Conservation (phyloP, 108 stramenopile species). For the Craspedostauros australis region DNA sequence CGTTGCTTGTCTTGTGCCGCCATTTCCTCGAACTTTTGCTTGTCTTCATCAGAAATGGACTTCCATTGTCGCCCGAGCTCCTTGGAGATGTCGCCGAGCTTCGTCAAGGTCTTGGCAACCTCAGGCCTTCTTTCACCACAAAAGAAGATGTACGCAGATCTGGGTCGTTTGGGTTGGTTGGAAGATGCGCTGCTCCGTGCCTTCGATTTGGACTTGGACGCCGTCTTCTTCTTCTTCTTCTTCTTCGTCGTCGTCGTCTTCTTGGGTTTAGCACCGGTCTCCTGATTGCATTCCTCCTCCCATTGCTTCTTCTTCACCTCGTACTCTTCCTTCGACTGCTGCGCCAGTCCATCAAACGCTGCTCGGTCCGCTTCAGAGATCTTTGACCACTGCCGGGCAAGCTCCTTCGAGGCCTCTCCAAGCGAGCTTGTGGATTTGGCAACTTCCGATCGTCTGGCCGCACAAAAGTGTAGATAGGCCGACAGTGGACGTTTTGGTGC, state of each 20-base stretch:
- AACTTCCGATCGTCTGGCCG: constrained; percentile 29
- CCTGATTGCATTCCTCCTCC: constrained; percentile 14
- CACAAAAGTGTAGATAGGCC: constrained; percentile 40
- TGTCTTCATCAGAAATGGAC: constrained; percentile 9
- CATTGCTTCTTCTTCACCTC: constrained; percentile 5
- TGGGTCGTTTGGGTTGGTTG: constrained; percentile 18
- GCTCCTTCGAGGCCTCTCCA: constrained; percentile 25
- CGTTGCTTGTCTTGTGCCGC: constrained; percentile 27
- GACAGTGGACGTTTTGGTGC: constrained; percentile 27
- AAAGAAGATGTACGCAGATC: constrained; percentile 42
- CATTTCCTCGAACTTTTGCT: constrained; percentile 17
- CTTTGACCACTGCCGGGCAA: constrained; percentile 22
- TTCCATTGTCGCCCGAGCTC: constrained; percentile 49
- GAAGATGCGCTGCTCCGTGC: constrained; percentile 3
- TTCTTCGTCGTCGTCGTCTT: constrained; percentile 6
- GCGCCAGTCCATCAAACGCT: constrained; percentile 15
- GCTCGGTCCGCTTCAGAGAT: constrained; percentile 8
- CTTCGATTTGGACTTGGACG: constrained; percentile 20
- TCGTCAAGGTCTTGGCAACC: constrained; percentile 19
- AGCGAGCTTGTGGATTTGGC: constrained; percentile 1
- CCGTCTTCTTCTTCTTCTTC: constrained; percentile 30
- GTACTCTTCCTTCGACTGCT: constrained; percentile 14
- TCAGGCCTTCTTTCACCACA: constrained; percentile 39
- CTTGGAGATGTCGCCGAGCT: constrained; percentile 44
- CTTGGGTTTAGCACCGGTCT: constrained; percentile 1